Percentiles rank a stretch among this genome's conserved stretches.
Evolutionary conservation across 768 basidiomycete species (phyloP).

Genomic region (Kwoniella bestiolae): DNA sequence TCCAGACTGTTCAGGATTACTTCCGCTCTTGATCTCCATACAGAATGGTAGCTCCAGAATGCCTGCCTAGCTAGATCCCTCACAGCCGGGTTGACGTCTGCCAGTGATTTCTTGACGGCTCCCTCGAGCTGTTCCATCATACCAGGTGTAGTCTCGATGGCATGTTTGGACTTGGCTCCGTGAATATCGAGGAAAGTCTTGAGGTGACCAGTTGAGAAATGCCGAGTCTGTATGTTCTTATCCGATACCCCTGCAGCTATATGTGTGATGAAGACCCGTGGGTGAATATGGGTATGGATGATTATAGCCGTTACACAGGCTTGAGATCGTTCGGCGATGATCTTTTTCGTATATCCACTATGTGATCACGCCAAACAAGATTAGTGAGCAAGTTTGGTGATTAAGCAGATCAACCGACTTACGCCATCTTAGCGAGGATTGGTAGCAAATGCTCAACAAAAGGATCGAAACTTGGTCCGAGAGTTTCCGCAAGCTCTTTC

Average conservation of each 20-base stretch:
- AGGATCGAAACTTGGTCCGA: conserved; percentile 74
- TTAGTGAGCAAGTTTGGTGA: neutral
- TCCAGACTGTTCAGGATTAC: conserved; percentile 72
- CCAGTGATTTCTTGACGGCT: conserved; percentile 71
- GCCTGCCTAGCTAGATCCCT: conserved; percentile 70
- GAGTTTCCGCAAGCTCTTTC: conserved; percentile 69
- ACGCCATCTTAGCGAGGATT: conserved; percentile 80
- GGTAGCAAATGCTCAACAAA: conserved; percentile 76
- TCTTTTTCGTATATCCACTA: conserved; percentile 83
- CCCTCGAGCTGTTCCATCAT: conserved; percentile 75
- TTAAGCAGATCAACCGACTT: conserved; percentile 11
- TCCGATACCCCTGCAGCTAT: conserved; percentile 74
- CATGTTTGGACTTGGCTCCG: conserved; percentile 65
- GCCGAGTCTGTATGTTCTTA: conserved; percentile 76
- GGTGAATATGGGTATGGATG: conserved; percentile 69
- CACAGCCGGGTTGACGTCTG: conserved; percentile 78
- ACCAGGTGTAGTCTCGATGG: conserved; percentile 68
- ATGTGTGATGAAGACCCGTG: conserved; percentile 70
- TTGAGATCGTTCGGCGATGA: conserved; percentile 85
- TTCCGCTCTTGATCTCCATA: conserved; percentile 75
- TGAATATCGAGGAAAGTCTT: conserved; percentile 76
- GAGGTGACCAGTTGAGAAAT: conserved; percentile 70
- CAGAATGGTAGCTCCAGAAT: conserved; percentile 78
- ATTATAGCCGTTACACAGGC: conserved; percentile 71
- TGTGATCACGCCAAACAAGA: neutral